phyloP scores from a whole-genome alignment of 208 protist species.

The Leishmania tropica region DNA sequence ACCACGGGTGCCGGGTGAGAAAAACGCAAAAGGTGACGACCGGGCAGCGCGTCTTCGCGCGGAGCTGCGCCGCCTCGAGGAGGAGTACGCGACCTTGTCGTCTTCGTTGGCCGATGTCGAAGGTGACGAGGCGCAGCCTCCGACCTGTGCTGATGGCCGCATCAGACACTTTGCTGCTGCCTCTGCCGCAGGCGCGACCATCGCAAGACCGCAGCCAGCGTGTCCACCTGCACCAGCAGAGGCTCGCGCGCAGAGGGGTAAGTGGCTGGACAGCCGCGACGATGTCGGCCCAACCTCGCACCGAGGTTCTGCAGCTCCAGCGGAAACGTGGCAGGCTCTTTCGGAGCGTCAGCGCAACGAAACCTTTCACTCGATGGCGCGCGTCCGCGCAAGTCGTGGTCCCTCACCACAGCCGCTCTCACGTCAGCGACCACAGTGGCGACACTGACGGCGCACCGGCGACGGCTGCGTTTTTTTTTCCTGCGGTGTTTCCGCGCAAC shows the following conservation, averaged over 20 bases:
- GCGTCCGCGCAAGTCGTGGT: conserved; percentile 1
- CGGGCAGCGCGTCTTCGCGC: conserved; percentile 18
- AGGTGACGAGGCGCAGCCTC: neutral
- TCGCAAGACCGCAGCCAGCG: neutral
- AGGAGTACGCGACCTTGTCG: conserved; percentile 9
- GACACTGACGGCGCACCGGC: neutral
- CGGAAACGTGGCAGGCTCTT: conserved; percentile 22
- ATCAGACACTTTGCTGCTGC: neutral
- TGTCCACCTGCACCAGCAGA: neutral
- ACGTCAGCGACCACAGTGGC: neutral
- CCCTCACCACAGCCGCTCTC: neutral
- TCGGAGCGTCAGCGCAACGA: conserved; percentile 21
- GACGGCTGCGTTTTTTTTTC: neutral
- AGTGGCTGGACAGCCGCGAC: neutral
- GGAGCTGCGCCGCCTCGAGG: conserved; percentile 19
- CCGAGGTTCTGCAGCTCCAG: neutral
- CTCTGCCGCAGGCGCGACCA: neutral
- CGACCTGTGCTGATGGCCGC: neutral
- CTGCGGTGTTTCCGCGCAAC: neutral
- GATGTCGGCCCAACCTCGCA: neutral
- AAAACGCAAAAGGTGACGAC: neutral
- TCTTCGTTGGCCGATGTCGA: neutral
- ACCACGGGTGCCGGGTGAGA: neutral
- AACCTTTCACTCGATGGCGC: neutral
- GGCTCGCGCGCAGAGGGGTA: neutral